Percentiles rank a stretch among this genome's conserved stretches.
Evolutionary conservation across 1,284 basidiomycete species (phyloP).

Genomic region (Ustilago curta): DNA sequence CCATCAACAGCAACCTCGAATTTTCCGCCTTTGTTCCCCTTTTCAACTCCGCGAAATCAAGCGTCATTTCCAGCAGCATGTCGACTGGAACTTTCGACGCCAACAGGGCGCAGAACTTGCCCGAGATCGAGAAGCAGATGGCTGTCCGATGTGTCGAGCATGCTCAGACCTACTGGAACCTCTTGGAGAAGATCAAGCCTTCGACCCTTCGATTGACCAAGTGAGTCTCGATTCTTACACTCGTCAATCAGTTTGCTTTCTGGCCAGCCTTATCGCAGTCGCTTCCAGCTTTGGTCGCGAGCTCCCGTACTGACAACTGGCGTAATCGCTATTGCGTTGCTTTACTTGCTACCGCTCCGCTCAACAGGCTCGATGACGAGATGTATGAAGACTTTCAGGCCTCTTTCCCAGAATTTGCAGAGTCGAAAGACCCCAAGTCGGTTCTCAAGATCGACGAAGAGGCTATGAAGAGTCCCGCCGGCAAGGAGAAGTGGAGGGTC

Average conservation of each 20-base stretch:
- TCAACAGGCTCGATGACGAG: conserved; percentile 78
- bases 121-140: conserved; percentile 95
- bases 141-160: conserved; percentile 89
- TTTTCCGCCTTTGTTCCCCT: too few species aligned
- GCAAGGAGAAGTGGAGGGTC: conserved; percentile 90
- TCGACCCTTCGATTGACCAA: conserved; percentile 82
- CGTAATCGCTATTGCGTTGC: neutral
- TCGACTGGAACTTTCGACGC: conserved; percentile 62
- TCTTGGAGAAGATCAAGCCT: conserved; percentile 85
- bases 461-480: conserved; percentile 90
- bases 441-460: conserved; percentile 86
- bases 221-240: conserved; percentile 70
- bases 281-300: neutral
- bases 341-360: neutral
- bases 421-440: conserved; percentile 75
- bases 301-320: conserved; percentile 5
- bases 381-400: conserved; percentile 83
- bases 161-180: conserved; percentile 92
- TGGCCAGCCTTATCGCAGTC: neutral
- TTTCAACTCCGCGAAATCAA: neutral
- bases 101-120: conserved; percentile 79
- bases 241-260: neutral
- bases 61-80: conserved; percentile 31
- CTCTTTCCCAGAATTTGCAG: conserved; percentile 85
- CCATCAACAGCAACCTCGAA: too few species aligned